Conservation (phyloP, 495 filamentous ascomycete genomes). For the Xylaria bambusicola region DNA sequence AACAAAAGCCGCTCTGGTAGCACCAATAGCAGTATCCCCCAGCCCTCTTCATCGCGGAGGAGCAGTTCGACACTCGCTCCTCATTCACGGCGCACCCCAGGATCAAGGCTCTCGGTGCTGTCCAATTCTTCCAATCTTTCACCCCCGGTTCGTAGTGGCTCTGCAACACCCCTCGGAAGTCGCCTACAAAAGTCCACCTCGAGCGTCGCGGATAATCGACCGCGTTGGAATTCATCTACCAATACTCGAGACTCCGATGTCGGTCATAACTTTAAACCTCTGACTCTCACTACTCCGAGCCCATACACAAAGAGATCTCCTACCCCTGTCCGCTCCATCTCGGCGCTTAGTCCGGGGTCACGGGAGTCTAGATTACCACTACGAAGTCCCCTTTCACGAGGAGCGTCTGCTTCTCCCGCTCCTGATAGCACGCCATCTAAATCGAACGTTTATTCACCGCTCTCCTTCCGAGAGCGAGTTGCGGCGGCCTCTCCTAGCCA, state of each 20-base stretch:
- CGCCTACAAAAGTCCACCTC: conserved; percentile 52
- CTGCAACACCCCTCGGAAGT: conserved; percentile 59
- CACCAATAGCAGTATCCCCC: conserved; percentile 42
- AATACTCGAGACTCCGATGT: conserved; percentile 69
- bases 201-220: conserved; percentile 56
- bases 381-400: conserved; percentile 47
- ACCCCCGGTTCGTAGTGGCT: conserved; percentile 49
- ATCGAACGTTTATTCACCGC: conserved; percentile 32
- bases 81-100: conserved; percentile 29
- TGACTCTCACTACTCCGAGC: conserved; percentile 62
- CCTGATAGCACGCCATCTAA: conserved; percentile 43
- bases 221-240: conserved; percentile 77
- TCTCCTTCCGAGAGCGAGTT: conserved; percentile 54
- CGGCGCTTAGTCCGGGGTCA: conserved; percentile 41
- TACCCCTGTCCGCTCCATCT: conserved; percentile 36
- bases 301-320: conserved; percentile 57
- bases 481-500: conserved; percentile 40
- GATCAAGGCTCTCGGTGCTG: conserved; percentile 40
- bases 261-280: conserved; percentile 69
- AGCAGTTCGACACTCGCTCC: conserved; percentile 31
- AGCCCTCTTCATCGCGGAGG: conserved; percentile 40
- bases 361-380: conserved; percentile 47
- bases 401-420: conserved; percentile 42
- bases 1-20: conserved; percentile 45
- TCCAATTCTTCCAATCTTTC: conserved; percentile 39